Conservation (phyloP, 1,284 basidiomycete genomes). For the Microbotryum intermedium region DNA sequence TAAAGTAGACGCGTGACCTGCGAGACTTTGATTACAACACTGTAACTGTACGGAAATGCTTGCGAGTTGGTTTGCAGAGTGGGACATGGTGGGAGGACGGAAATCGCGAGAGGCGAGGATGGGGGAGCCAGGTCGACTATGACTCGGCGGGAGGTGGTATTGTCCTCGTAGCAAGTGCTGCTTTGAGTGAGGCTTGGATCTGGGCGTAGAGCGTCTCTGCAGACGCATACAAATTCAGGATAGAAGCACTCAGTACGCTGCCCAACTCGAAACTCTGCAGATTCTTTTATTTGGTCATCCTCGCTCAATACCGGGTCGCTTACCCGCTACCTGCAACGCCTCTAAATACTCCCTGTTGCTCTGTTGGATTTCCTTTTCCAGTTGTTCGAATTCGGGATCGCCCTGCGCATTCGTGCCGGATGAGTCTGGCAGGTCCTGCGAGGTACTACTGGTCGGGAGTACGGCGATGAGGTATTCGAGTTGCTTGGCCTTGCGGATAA, state of each 20-base stretch:
- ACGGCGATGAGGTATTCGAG: conserved; percentile 68
- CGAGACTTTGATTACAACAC: not conserved
- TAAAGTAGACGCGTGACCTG: not conserved
- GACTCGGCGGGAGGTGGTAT: not conserved
- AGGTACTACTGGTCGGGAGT: conserved; percentile 50
- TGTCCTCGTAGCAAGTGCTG: not conserved
- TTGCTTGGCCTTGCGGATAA: conserved; percentile 73
- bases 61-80: too few species aligned
- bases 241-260: not conserved
- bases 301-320: not conserved
- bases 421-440: conserved; percentile 50
- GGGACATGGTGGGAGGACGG: too few species aligned
- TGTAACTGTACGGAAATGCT: too few species aligned
- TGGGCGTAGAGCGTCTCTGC: not conserved
- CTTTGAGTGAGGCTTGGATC: not conserved
- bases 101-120: too few species aligned
- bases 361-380: conserved; percentile 58
- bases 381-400: conserved; percentile 43
- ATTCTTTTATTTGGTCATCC: not conserved
- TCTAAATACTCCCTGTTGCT: conserved; percentile 63
- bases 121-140: not conserved
- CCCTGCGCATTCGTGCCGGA: conserved; percentile 50
- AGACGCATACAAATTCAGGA: not conserved
- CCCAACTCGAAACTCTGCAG: not conserved
- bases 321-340: conserved; percentile 64